These are phyloP conservation scores for Syzygium oleosum DNA, from an alignment of 345 rosid species.

Conservation along the genomic window DNA sequence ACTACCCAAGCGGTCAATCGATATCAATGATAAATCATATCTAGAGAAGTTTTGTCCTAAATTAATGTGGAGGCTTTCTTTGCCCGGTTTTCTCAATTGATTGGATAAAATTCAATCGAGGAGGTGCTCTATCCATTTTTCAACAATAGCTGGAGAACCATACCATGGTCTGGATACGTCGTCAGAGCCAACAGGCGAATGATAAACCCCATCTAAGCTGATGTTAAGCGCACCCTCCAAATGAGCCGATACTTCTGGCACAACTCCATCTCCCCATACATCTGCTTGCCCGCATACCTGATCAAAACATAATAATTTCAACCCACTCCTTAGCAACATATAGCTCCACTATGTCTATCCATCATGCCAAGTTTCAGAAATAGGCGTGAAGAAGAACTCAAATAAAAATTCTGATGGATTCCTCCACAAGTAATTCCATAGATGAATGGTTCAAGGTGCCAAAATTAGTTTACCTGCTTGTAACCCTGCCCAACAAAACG, in stretches of 20 bases:
- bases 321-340: not conserved
- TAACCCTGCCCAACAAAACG: constrained; percentile 91
- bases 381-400: not conserved
- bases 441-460: not conserved
- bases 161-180: constrained; percentile 73
- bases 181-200: constrained; percentile 89
- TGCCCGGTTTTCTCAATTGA: not conserved
- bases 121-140: constrained; percentile 74
- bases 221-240: constrained; percentile 74
- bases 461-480: constrained; percentile 51
- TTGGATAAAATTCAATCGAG: constrained; percentile 20
- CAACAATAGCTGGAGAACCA: constrained; percentile 65
- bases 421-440: not conserved
- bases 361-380: not conserved
- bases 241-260: constrained; percentile 82
- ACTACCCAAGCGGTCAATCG: not conserved
- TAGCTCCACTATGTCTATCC: not conserved
- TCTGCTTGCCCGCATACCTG: constrained; percentile 87
- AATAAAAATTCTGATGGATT: not conserved
- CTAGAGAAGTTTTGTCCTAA: not conserved
- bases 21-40: not conserved
- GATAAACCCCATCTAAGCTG: constrained; percentile 75
- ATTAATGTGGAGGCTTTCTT: not conserved
- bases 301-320: not conserved
- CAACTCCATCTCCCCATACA: constrained; percentile 98